A percentile compares a stretch with the other conserved stretches of the same genome.
Evolutionary conservation across 495 filamentous ascomycete genomes (phyloP).

Genomic region (Cercophora sp.): DNA sequence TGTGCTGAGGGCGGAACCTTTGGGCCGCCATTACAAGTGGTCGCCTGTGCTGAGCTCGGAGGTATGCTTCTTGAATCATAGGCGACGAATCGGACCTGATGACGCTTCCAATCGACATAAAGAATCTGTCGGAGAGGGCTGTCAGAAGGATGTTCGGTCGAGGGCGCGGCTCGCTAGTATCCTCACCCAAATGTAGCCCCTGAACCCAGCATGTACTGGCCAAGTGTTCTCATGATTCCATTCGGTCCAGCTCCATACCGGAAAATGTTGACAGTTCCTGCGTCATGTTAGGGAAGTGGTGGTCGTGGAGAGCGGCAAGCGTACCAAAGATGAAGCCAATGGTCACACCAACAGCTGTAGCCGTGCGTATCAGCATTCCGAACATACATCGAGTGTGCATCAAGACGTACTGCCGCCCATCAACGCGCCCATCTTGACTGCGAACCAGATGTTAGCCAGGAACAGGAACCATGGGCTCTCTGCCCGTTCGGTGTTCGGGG

Average conservation of each 20-base stretch:
- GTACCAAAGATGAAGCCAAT: conserved; percentile 97
- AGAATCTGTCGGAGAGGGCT: conserved; percentile 64
- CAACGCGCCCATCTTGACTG: conserved; percentile 97
- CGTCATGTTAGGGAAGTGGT: conserved; percentile 17
- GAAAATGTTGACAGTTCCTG: conserved; percentile 90
- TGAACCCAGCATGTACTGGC: conserved; percentile 97
- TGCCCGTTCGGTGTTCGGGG: too few relatives aligned
- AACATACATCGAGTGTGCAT: too few relatives aligned
- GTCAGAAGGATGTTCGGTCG: background rate
- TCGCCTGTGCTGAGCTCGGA: conserved; percentile 52
- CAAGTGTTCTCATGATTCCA: conserved; percentile 85
- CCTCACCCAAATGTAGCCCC: conserved; percentile 90
- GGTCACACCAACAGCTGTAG: conserved; percentile 80
- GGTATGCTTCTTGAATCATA: conserved; percentile 58
- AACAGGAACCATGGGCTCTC: too few relatives aligned
- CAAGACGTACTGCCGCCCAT: conserved; percentile 88
- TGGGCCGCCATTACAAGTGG: conserved; percentile 60
- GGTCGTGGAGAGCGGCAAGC: background rate
- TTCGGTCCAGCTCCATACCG: conserved; percentile 90
- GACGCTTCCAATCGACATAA: conserved; percentile 97
- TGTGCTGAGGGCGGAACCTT: conserved; percentile 33
- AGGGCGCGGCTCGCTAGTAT: background rate
- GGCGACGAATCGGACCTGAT: conserved; percentile 79
- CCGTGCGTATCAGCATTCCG: too few relatives aligned
- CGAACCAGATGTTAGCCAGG: conserved; percentile 19